Evolutionary conservation across 768 basidiomycete genomes (phyloP), one percentile per base, ranked within the genome.

Genomic region (Tylopilus subfusipes): DNA sequence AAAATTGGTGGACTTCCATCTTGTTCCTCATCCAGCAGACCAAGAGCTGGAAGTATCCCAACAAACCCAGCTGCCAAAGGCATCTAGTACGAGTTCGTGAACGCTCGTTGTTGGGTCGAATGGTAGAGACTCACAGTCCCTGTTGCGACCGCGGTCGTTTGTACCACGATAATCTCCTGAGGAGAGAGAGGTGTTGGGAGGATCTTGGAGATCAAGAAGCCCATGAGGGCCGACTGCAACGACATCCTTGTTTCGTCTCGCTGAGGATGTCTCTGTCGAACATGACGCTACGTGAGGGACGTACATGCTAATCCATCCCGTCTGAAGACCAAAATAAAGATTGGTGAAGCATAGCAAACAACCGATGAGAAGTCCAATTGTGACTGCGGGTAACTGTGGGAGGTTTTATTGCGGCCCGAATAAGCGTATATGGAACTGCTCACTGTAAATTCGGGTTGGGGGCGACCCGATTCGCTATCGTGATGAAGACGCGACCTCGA

Each of bases 131-230:
- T 56, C 50, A 78, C 78, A 3, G 81, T 82, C 21, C 96, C 96
- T 2, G 94, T 98, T 2, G 95, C 96, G 2, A 95, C 94, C 0
- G 96, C 94, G 0, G 92, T 95, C 0, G 96, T 97, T 67, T 98
- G 95, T 3, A 97, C 79, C 0, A 98, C 90, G 19, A 97, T 88
- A 54, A 96, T 88, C 68, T 98, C 93, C 72, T 94, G 92, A 1
- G 93, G 86, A n/a, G 85, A 86, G 30, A 95, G 79, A 0, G 87
- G 87, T 4, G 72, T 77, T 1, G 85, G 84, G 6, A 93, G 75
- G 58, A 90, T 73, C 50, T 83, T 78, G 53, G 93, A 93, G 45
- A 96, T 66, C 5, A 95, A 82, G 68, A 88, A 97, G 5, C 94
- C 96, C 31, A 98, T 86, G 33, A 98, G 78, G 12, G 95, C 91